phyloP scores from a whole-genome alignment of 2,329 filamentous ascomycete species.

The Phaeosphaeria sp. region DNA sequence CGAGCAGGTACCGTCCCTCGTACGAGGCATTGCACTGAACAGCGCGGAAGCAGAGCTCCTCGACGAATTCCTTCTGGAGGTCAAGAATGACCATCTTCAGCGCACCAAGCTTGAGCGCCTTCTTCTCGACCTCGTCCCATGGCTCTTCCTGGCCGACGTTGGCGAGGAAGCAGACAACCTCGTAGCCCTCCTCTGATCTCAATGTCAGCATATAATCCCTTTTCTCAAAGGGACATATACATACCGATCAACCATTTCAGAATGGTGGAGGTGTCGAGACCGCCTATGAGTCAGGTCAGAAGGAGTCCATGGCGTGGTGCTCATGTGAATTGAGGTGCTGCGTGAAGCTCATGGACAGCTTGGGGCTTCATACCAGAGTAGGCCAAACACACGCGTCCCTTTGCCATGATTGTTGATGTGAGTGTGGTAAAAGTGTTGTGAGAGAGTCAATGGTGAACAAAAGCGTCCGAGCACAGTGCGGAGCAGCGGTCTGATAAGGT shows the following conservation, averaged over 20 bases:
- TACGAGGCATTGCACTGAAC: slow-evolving; percentile 71
- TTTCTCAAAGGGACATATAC: slow-evolving; percentile 1
- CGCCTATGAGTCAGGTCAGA: slow-evolving; percentile 51
- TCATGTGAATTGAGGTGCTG: not conserved
- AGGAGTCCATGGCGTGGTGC: slow-evolving; percentile 1
- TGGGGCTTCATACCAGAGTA: slow-evolving; percentile 51
- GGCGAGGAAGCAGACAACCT: slow-evolving; percentile 67
- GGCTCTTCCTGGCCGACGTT: slow-evolving; percentile 67
- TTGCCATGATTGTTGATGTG: slow-evolving; percentile 37
- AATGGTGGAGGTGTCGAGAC: slow-evolving; percentile 65
- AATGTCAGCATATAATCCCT: slow-evolving; percentile 11
- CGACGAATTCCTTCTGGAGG: slow-evolving; percentile 77
- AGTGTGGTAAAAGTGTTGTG: slow-evolving; percentile 11
- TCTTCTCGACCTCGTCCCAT: slow-evolving; percentile 66
- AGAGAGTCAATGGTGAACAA: slow-evolving; percentile 22
- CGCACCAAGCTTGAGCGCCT: slow-evolving; percentile 74
- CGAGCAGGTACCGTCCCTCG: slow-evolving; percentile 62
- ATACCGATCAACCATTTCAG: slow-evolving; percentile 47
- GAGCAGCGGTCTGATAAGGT: slow-evolving; percentile 23
- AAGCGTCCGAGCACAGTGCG: slow-evolving; percentile 18
- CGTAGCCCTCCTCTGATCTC: slow-evolving; percentile 59
- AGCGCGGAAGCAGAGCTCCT: slow-evolving; percentile 80
- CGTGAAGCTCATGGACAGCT: not conserved
- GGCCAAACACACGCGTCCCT: slow-evolving; percentile 57
- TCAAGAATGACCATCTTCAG: slow-evolving; percentile 69